These are phyloP conservation scores for Angomonas desouzai DNA, from an alignment of 208 protist species.

Conservation along the genomic window DNA sequence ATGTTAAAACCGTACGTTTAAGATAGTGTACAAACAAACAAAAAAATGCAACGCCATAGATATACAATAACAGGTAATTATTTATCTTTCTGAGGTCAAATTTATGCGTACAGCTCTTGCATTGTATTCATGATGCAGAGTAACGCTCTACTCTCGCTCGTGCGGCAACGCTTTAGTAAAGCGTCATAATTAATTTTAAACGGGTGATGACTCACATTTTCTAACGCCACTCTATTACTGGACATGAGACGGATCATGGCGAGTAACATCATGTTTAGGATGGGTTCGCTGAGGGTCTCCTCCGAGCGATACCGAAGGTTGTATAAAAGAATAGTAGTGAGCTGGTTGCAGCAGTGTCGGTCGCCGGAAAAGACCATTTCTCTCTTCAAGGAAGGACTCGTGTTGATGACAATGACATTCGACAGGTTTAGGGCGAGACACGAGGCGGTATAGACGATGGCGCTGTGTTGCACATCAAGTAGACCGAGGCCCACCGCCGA, in stretches of 20 bases:
- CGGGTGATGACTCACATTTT: conserved; percentile 27
- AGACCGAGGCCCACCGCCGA: conserved; percentile 55
- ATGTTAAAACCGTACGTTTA: too few species aligned
- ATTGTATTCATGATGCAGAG: conserved; percentile 61
- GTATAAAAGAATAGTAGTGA: conserved; percentile 65
- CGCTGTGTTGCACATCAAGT: conserved; percentile 33
- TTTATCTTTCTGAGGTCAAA: too few species aligned
- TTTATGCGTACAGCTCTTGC: conserved; percentile 29
- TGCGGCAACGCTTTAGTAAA: conserved; percentile 32
- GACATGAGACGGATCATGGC: conserved; percentile 56
- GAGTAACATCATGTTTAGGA: conserved; percentile 69
- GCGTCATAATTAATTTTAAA: conserved; percentile 36
- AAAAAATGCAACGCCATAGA: conserved; percentile 11
- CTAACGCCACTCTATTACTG: conserved; percentile 28
- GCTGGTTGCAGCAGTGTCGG: conserved; percentile 22
- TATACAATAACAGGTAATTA: conserved; percentile 11
- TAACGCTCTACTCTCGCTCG: conserved; percentile 63
- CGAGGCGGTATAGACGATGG: conserved; percentile 69
- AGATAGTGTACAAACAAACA: background rate
- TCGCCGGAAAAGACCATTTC: conserved; percentile 22
- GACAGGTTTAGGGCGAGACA: conserved; percentile 68
- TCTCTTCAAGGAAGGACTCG: conserved; percentile 24
- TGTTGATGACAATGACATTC: conserved; percentile 33
- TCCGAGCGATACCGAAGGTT: conserved; percentile 31
- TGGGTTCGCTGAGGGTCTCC: conserved; percentile 46